phyloP scores from a whole-genome alignment of 805 yeast genomes.

The Peterozyma toletana region DNA sequence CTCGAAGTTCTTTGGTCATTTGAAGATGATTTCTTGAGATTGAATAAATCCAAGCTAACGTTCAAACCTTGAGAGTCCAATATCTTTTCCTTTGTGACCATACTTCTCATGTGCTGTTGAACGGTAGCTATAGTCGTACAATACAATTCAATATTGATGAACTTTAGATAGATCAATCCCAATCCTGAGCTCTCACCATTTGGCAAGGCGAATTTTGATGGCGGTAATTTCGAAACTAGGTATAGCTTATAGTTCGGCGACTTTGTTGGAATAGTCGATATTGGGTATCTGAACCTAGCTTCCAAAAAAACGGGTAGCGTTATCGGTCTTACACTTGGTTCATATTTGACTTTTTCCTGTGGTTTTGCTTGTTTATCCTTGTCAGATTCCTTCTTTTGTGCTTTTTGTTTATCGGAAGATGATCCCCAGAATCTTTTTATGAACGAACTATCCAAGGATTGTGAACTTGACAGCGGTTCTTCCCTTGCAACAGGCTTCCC shows the following conservation, averaged over 20 bases:
- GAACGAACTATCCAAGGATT: no score
- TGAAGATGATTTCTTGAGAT: constrained; percentile 21
- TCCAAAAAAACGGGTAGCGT: constrained; percentile 39
- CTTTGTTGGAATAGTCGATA: constrained; percentile 36
- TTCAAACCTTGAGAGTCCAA: constrained; percentile 14
- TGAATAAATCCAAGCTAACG: constrained; percentile 28
- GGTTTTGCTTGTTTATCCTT: background rate
- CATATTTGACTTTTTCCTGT: constrained; percentile 1
- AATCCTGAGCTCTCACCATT: constrained; percentile 39
- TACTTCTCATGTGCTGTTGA: constrained; percentile 12
- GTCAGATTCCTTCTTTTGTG: no score
- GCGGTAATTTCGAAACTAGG: constrained; percentile 14
- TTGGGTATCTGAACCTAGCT: constrained; percentile 39
- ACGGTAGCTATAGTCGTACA: constrained; percentile 20
- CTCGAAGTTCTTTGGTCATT: constrained; percentile 10
- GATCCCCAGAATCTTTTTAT: no score
- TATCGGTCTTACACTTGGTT: constrained; percentile 20
- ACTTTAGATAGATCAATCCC: constrained; percentile 36
- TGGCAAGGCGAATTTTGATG: constrained; percentile 20
- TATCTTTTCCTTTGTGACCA: constrained; percentile 13
- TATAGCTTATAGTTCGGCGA: constrained; percentile 18
- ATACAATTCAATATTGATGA: constrained; percentile 24
- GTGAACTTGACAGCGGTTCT: constrained; percentile 1
- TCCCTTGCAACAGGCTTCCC: constrained; percentile 13
- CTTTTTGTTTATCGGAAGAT: no score